A percentile compares a stretch with the other conserved stretches of the same genome.
phyloP scores from a whole-genome alignment of 768 basidiomycete genomes.

The Boletus bicolor region DNA sequence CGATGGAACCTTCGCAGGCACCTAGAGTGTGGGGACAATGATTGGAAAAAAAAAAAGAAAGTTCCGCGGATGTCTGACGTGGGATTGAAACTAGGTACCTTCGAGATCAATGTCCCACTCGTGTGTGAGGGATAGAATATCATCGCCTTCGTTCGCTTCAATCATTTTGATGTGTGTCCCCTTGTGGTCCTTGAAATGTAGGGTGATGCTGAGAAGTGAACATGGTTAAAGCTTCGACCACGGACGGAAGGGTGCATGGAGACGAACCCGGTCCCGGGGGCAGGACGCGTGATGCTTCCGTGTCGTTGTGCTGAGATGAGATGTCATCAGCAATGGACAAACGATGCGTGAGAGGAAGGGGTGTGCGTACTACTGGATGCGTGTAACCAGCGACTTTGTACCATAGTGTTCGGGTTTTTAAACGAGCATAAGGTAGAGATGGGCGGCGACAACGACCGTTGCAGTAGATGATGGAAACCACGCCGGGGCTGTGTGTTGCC shows the following conservation, averaged over 20 bases:
- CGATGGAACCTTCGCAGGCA: slow-evolving; percentile 94
- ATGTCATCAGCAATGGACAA: not conserved
- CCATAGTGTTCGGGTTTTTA: not conserved
- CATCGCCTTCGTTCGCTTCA: slow-evolving; percentile 92
- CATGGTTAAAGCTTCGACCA: not conserved
- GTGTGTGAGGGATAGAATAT: slow-evolving; percentile 85
- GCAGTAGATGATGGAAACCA: slow-evolving; percentile 11
- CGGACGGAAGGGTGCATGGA: not conserved
- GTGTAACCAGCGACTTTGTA: slow-evolving; percentile 13
- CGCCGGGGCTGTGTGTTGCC: not conserved
- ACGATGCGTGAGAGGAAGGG: not conserved
- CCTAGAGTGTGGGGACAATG: slow-evolving; percentile 45
- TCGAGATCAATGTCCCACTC: slow-evolving; percentile 96
- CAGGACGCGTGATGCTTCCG: slow-evolving; percentile 56
- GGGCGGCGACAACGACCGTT: not conserved
- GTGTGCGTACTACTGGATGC: slow-evolving; percentile 15
- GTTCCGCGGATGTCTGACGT: not conserved
- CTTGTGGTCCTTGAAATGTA: slow-evolving; percentile 88
- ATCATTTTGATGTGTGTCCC: slow-evolving; percentile 82
- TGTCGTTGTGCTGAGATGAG: slow-evolving; percentile 34
- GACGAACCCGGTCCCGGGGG: slow-evolving; percentile 65
- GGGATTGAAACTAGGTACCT: slow-evolving; percentile 46
- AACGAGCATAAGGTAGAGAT: not conserved
- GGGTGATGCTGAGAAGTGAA: slow-evolving; percentile 59
- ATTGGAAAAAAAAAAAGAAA: not conserved